Percentiles rank a stretch among this genome's conserved stretches.
Conservation (phyloP, 495 filamentous ascomycete genomes). For the Poronia punctata region DNA sequence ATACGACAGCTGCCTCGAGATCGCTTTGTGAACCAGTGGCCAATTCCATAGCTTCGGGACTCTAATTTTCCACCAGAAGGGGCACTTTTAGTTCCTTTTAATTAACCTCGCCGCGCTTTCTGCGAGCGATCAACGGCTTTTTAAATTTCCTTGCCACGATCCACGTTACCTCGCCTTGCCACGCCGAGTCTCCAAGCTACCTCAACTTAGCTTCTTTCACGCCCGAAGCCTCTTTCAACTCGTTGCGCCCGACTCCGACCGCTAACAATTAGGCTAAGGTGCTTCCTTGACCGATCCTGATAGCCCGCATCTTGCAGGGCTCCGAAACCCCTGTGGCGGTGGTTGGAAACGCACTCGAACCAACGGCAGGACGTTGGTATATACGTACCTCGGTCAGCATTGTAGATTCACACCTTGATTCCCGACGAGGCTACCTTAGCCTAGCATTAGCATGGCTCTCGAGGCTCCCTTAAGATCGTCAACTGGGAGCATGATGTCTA, state of each 20-base stretch:
- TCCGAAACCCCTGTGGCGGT: too few relatives aligned
- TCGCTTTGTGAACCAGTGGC: slow-evolving; percentile 1
- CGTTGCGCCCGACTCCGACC: too few relatives aligned
- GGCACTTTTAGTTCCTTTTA: not conserved
- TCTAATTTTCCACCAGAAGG: not conserved
- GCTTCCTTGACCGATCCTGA: too few relatives aligned
- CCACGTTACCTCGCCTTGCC: not conserved
- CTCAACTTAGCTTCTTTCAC: not conserved
- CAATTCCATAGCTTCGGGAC: slow-evolving; percentile 6
- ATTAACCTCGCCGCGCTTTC: slow-evolving; percentile 4
- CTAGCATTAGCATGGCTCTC: slow-evolving; percentile 46
- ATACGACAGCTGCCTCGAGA: not conserved
- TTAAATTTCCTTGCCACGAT: not conserved
- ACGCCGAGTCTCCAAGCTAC: not conserved
- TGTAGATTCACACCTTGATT: not conserved
- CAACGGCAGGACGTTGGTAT: too few relatives aligned
- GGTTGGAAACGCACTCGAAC: too few relatives aligned
- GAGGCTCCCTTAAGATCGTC: slow-evolving; percentile 51
- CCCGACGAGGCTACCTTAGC: slow-evolving; percentile 3
- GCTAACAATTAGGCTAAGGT: too few relatives aligned
- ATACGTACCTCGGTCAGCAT: not conserved
- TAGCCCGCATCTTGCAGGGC: too few relatives aligned
- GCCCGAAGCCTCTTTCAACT: slow-evolving; percentile 1
- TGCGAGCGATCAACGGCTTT: not conserved
- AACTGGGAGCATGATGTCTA: slow-evolving; percentile 47